Evolutionary conservation across 139 green algal genomes (phyloP).

Genomic region (Coelastrella sp.): DNA sequence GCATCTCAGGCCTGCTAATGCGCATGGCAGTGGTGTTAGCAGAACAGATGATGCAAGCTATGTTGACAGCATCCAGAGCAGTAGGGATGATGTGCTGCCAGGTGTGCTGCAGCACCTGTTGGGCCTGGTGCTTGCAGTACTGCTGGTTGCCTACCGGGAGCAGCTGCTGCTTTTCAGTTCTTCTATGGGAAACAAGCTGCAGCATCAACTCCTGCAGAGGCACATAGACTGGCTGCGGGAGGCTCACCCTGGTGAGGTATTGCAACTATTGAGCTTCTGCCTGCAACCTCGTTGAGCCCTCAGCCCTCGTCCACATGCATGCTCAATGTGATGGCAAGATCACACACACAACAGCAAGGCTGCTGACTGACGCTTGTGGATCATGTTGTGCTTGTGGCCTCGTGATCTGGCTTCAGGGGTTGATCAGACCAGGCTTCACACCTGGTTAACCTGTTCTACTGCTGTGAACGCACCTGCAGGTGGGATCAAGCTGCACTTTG

Average conservation of each 20-base stretch:
- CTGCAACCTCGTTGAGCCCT: too few species aligned
- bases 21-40: neutral
- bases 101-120: conserved; percentile 32
- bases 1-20: too few species aligned
- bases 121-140: neutral
- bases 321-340: too few species aligned
- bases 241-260: conserved; percentile 23
- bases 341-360: too few species aligned
- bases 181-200: neutral
- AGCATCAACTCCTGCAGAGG: conserved; percentile 9
- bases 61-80: neutral
- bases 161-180: neutral
- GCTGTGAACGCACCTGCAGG: neutral
- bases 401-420: too few species aligned
- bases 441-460: neutral
- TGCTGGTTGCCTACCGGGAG: neutral
- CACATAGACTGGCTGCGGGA: conserved; percentile 37
- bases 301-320: too few species aligned
- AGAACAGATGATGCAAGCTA: neutral
- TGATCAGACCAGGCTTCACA: neutral
- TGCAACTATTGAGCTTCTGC: too few species aligned
- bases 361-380: too few species aligned
- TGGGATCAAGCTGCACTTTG: conserved; percentile 66
- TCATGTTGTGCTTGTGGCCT: too few species aligned
- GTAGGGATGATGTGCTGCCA: neutral